phyloP scores from a whole-genome alignment of 345 rosid species.

The Xanthoceras sorbifolium region DNA sequence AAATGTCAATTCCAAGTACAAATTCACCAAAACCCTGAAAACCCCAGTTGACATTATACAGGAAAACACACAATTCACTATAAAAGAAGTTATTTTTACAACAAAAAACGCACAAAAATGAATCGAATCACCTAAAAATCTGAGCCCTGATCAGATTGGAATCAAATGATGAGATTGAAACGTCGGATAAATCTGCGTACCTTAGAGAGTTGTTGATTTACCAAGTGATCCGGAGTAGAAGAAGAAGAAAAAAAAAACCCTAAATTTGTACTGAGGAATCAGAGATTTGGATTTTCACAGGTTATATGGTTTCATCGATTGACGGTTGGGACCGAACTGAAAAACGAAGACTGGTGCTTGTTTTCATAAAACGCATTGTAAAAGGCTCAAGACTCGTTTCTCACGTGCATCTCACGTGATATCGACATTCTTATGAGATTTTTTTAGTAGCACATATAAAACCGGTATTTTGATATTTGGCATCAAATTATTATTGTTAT shows the following conservation, averaged over 20 bases:
- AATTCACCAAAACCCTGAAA: background rate
- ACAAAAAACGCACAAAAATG: background rate
- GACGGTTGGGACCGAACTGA: background rate
- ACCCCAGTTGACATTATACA: background rate
- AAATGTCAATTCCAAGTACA: background rate
- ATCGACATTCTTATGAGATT: no score
- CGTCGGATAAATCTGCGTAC: background rate
- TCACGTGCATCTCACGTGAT: constrained; percentile 1
- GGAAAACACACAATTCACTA: background rate
- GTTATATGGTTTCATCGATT: constrained; percentile 8
- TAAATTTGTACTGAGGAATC: background rate
- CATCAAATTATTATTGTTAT: no score
- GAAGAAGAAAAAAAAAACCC: constrained; percentile 1
- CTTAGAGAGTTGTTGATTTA: background rate
- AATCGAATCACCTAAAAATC: background rate
- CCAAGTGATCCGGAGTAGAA: background rate
- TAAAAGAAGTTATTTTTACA: background rate
- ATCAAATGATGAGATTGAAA: background rate
- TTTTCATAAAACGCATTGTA: constrained; percentile 3
- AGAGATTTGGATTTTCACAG: background rate
- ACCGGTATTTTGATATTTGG: no score
- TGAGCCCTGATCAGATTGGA: background rate
- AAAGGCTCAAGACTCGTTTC: background rate
- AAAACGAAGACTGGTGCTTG: background rate
- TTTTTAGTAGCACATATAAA: no score